phyloP scores from a whole-genome alignment of 2,329 filamentous ascomycete species.

The Sporothrix euskadiensis region DNA sequence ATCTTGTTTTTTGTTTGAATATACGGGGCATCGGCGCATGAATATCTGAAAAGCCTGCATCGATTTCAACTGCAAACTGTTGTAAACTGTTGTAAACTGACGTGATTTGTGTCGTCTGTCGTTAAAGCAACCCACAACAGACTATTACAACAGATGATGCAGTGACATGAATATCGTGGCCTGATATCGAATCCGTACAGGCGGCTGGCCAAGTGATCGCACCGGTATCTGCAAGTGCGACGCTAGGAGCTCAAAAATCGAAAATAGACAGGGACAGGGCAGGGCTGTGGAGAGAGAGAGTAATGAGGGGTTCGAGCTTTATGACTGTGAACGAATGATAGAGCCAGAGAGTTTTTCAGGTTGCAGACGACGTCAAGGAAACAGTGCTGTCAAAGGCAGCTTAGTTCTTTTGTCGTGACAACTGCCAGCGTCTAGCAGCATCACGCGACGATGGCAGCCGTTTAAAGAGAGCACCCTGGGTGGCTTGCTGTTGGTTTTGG shows the following conservation, averaged over 20 bases:
- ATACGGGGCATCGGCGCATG: conserved; percentile 4
- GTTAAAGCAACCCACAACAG: not conserved
- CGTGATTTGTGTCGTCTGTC: not conserved
- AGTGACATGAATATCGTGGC: not conserved
- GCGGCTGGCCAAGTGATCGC: not conserved
- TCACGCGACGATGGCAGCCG: not conserved
- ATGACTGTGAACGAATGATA: no score
- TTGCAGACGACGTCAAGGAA: not conserved
- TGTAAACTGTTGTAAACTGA: no score
- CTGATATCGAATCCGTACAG: not conserved
- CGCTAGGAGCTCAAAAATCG: not conserved
- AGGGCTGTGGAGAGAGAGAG: not conserved
- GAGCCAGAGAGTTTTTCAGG: not conserved
- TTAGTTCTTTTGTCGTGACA: not conserved
- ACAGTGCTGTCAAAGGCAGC: not conserved
- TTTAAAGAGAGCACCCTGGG: not conserved
- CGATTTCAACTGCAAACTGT: not conserved
- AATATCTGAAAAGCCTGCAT: not conserved
- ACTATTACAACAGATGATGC: not conserved
- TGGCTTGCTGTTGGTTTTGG: not conserved
- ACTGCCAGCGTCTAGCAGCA: not conserved
- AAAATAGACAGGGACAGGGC: conserved; percentile 7
- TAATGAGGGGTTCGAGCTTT: not conserved
- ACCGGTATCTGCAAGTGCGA: conserved; percentile 10
- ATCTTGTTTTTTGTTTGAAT: not conserved